Base-by-base conservation (phyloP, 768 basidiomycete species). In the Galerina marginata region DNA sequence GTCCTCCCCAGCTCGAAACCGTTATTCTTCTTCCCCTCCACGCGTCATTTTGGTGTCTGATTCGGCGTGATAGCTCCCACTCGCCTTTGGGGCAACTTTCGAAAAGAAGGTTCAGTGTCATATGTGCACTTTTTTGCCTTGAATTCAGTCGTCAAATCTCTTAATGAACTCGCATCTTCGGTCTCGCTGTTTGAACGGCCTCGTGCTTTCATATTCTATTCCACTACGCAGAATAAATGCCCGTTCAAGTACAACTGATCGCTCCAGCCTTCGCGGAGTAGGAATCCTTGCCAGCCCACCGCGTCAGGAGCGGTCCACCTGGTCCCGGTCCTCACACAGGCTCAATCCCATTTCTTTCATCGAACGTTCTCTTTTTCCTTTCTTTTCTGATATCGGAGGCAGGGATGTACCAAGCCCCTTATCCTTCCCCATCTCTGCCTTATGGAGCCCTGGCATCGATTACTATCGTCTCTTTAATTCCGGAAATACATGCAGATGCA, bases 381-480 rank as follows among this genome's bases (percentile, higher is more conserved):
- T 25, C 49, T 39, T 38, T 56, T 50, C 43, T 56, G 60, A 61
- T 53, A 20, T 47, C 23, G 51, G 42, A 36, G 42, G 36, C n/a
- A 56, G 47, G 45, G 25, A 56, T 46, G 16, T 39, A 33, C 46
- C 56, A 47, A 50, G 23, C 33, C 50, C 37, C 59, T 61, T 61
- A 61, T 61, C 59, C 59, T 61, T n/a, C 9, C 15, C 54, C 59
- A 60, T 60, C 59, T 54, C 36, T 50, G 15, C 59, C 54, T 56
- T 61, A 49, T 44, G 46, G 45, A 51, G 59, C 39, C 26, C 20
- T 37, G 26, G 40, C 49, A 25, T 61, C 54, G 54, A 56, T 56
- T 49, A 6, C 20, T 55, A 60, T 45, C 23, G n/a, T 60, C 51
- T 45, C 26, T 54, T 37, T 60, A 48, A 49, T 46, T 10, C 33